Base-by-base conservation (phyloP, 2,329 filamentous ascomycete species). In the Fusarium coffeatum region DNA sequence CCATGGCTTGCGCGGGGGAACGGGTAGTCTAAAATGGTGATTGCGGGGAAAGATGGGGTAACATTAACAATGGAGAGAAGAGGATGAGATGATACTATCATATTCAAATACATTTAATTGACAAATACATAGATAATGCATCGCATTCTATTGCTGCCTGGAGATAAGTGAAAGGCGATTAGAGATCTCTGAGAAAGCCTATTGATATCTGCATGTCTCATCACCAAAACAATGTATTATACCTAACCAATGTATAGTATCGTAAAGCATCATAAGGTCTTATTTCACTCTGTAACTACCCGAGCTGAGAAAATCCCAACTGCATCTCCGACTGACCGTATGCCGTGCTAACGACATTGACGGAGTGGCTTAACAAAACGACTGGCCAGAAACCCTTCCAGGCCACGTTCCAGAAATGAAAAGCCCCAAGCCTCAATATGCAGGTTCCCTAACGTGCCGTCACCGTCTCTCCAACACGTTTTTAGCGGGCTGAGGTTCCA, bases 21-120 rank as follows among this genome's bases (percentile, higher is more conserved):
- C 54, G 68, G 69, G 69, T 69, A 63, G 62, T 61, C 53, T 50
- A 50, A 40, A 45, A 23, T 45, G 23, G 34, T 28, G 65, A 60
- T 37, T 74, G 72, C 59, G 72, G 72, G 72, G 72, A 68, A 69
- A 62, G 55, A 71, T 68, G 64, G 67, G 72, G 64, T 64, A 69
- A 66, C 40, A 20, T 13, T 42, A 34, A 30, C 25, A 37, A 11
- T 43, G 10, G 16, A 23, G 30, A 15, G n/a, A 34, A 30, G 11
- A 23, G 28, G 43, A 48, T 43, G n/a, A 22, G 25, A 60, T 25
- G 41, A 16, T 49, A 27, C 63, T 49, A 53, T 59, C n/a, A 59
- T 28, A 10, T 42, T 5, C 20, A 16, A 37, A 34, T 22, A 27
- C 8, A 37, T 40, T 13, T 15, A 1, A 40, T 32, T 37, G 40